These are phyloP conservation scores for Sphaerosporella brunnea DNA, from an alignment of 495 filamentous ascomycete species.

Conservation along the genomic window DNA sequence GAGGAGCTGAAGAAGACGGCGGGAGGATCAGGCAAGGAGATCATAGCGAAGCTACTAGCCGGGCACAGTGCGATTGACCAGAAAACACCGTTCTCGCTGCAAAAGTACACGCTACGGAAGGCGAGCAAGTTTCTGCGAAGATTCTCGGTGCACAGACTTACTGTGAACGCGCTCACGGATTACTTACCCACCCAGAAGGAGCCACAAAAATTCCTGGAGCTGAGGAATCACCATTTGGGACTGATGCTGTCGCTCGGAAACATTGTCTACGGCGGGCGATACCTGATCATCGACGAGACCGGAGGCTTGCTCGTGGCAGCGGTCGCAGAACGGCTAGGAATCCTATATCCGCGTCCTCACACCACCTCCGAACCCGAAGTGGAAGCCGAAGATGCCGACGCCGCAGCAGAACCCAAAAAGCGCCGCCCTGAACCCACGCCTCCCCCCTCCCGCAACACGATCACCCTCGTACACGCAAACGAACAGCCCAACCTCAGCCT, in stretches of 20 bases:
- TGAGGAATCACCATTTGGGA: conserved; percentile 70
- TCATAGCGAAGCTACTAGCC: conserved; percentile 69
- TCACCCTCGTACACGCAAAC: conserved; percentile 76
- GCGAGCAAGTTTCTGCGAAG: conserved; percentile 77
- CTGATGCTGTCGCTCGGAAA: conserved; percentile 51
- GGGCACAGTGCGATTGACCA: conserved; percentile 76
- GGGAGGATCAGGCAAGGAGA: conserved; percentile 62
- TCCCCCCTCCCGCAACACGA: conserved; percentile 49
- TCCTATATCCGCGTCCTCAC: conserved; percentile 37
- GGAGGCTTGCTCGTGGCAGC: conserved; percentile 72
- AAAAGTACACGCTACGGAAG: conserved; percentile 90
- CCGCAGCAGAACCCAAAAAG: conserved; percentile 9
- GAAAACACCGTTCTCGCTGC: conserved; percentile 82
- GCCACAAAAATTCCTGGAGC: conserved; percentile 59
- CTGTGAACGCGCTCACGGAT: conserved; percentile 52
- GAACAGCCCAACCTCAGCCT: conserved; percentile 74
- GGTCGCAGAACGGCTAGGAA: conserved; percentile 79
- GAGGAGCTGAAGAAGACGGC: conserved; percentile 81
- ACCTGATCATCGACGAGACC: conserved; percentile 80
- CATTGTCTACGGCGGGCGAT: conserved; percentile 53
- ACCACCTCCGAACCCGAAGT: conserved; percentile 5
- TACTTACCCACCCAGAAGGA: conserved; percentile 66
- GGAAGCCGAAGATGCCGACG: conserved; percentile 6
- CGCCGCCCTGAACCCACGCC: conserved; percentile 10
- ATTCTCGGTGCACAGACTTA: conserved; percentile 69